Conservation (phyloP, 2,329 filamentous ascomycete genomes). For the Elsinoe ampelina region DNA sequence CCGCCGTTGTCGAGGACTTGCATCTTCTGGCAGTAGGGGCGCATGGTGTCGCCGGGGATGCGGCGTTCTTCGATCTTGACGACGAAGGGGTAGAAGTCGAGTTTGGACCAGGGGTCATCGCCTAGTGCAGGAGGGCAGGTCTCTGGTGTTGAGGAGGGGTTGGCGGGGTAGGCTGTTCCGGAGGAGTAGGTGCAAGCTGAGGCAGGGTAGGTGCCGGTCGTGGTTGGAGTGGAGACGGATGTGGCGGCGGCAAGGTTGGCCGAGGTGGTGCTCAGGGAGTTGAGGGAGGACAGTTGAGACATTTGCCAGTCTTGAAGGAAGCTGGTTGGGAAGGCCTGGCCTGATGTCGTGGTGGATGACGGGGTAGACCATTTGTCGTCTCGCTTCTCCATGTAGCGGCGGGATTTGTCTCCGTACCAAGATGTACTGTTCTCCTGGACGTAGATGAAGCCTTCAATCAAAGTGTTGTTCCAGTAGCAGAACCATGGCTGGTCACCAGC, state of each 20-base stretch:
- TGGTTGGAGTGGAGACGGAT: background rate
- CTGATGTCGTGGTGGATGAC: too few relatives aligned
- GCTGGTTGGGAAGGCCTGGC: background rate
- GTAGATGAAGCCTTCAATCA: constrained; percentile 60
- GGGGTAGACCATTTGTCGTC: background rate
- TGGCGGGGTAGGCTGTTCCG: constrained; percentile 12
- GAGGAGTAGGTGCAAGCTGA: constrained; percentile 9
- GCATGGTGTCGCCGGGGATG: constrained; percentile 32
- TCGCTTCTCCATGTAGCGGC: background rate
- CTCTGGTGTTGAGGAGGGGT: constrained; percentile 10
- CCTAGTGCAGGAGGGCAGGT: constrained; percentile 13
- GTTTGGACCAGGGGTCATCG: constrained; percentile 19
- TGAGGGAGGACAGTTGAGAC: background rate
- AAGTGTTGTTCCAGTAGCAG: constrained; percentile 60
- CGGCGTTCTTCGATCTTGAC: constrained; percentile 60
- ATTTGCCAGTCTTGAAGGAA: constrained; percentile 15
- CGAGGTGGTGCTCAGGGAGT: background rate
- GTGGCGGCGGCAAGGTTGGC: background rate
- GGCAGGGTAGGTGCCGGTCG: background rate
- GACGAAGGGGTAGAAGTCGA: constrained; percentile 39
- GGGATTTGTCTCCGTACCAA: constrained; percentile 6
- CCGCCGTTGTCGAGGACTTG: constrained; percentile 45
- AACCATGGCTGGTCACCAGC: constrained; percentile 58
- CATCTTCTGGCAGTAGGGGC: constrained; percentile 58
- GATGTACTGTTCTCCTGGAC: constrained; percentile 31